Conservation (phyloP, 139 green algal genomes). For the Volvox africanus region DNA sequence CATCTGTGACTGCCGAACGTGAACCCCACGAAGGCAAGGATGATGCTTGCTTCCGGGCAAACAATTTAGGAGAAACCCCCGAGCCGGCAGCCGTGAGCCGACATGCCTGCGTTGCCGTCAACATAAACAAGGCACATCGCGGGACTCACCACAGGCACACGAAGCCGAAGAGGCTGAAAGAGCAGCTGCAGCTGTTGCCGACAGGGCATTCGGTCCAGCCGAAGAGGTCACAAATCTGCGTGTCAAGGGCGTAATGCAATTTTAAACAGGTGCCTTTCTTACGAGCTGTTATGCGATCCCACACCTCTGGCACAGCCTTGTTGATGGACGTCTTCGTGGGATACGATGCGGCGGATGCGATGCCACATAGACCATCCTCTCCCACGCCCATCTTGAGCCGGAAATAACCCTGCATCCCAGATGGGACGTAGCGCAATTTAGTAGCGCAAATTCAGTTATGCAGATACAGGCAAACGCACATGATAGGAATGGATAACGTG, state of each 20-base stretch:
- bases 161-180: constrained; percentile 52
- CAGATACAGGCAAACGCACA: too few relatives aligned
- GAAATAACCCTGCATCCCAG: constrained; percentile 80
- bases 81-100: too few relatives aligned
- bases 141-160: constrained; percentile 60
- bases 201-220: constrained; percentile 69
- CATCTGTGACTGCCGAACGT: too few relatives aligned
- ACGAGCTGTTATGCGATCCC: not conserved
- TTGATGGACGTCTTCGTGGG: constrained; percentile 77
- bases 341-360: constrained; percentile 90
- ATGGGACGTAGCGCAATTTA: not conserved
- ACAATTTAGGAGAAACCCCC: too few relatives aligned
- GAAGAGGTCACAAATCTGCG: constrained; percentile 63
- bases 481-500: too few relatives aligned
- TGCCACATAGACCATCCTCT: constrained; percentile 87
- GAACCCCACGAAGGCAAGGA: too few relatives aligned
- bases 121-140: too few relatives aligned
- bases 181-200: constrained; percentile 64
- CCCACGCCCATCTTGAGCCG: constrained; percentile 57
- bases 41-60: too few relatives aligned
- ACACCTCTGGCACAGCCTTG: constrained; percentile 30
- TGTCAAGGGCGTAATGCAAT: not conserved
- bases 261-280: not conserved
- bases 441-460: too few relatives aligned
- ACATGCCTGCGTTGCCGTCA: too few relatives aligned